A percentile compares a stretch with the other conserved stretches of the same genome.
Evolutionary conservation across 768 basidiomycete genomes (phyloP).

Genomic region (Lentinus brumalis): DNA sequence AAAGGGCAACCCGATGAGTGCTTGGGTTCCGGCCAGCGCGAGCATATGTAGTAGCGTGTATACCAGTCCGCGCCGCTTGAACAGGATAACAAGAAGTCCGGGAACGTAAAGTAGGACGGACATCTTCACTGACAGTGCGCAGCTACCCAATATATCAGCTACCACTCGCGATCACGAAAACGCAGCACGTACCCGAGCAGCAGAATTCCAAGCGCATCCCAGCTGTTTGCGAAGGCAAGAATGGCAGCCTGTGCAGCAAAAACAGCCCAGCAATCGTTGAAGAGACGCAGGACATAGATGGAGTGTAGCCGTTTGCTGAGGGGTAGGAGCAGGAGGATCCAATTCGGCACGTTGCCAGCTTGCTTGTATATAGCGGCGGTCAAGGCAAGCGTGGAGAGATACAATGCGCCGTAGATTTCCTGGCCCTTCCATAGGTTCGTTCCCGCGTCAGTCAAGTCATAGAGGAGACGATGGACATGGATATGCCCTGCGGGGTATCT

Average conservation of each 20-base stretch:
- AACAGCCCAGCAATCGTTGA: constrained; percentile 93
- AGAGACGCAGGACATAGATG: constrained; percentile 86
- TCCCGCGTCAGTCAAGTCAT: constrained; percentile 63
- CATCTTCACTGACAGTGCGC: constrained; percentile 94
- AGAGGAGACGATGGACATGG: constrained; percentile 74
- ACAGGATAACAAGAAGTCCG: constrained; percentile 78
- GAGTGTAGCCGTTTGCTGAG: constrained; percentile 95
- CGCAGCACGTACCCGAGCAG: constrained; percentile 66
- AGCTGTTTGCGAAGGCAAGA: constrained; percentile 58
- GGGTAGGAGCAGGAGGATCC: constrained; percentile 69
- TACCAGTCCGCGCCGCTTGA: constrained; percentile 68
- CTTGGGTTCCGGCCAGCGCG: constrained; percentile 50
- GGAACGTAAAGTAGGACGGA: constrained; percentile 89
- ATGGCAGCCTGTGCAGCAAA: constrained; percentile 68
- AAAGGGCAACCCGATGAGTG: constrained; percentile 71
- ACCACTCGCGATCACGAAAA: neutral
- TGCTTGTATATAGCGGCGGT: constrained; percentile 69
- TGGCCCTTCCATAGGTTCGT: constrained; percentile 66
- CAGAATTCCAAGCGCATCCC: constrained; percentile 63
- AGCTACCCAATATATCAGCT: constrained; percentile 39
- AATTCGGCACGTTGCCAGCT: constrained; percentile 67
- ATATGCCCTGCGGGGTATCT: constrained; percentile 97
- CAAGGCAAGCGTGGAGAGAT: constrained; percentile 64
- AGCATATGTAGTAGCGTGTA: constrained; percentile 53
- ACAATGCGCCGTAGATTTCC: constrained; percentile 75